Conservation (phyloP, 2,329 filamentous ascomycete species). For the Periglandula ipomoeae region DNA sequence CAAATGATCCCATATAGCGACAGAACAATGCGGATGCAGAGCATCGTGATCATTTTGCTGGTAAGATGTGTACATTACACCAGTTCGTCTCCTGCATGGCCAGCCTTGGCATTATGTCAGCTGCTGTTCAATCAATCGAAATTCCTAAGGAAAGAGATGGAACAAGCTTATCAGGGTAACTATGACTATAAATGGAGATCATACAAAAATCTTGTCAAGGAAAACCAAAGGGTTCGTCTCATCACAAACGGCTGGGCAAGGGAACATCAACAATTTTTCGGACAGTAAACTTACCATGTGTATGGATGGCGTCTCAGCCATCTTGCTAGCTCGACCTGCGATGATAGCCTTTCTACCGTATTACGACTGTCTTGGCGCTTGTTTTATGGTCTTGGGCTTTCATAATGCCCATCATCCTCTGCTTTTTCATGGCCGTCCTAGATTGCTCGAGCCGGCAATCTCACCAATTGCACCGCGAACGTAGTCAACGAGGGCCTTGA, state of each 20-base stretch:
- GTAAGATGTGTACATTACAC: no score
- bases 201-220: slow-evolving; percentile 30
- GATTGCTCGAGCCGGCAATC: slow-evolving; percentile 22
- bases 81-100: not conserved
- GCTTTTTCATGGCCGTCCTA: slow-evolving; percentile 12
- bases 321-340: not conserved
- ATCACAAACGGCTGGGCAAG: not conserved
- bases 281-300: not conserved
- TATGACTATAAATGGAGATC: slow-evolving; percentile 20
- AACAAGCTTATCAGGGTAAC: slow-evolving; percentile 21
- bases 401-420: not conserved
- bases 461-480: slow-evolving; percentile 43
- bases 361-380: not conserved
- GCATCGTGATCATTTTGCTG: no score
- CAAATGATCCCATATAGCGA: no score
- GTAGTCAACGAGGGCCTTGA: slow-evolving; percentile 55
- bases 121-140: not conserved
- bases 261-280: no score
- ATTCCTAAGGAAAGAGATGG: not conserved
- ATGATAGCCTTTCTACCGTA: not conserved
- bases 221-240: slow-evolving; percentile 6
- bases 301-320: not conserved
- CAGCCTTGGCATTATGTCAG: not conserved
- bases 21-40: no score
- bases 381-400: not conserved